These are phyloP conservation scores for Sclerotiophoma versabilis DNA, from an alignment of 2,329 filamentous ascomycete genomes.

Conservation along the genomic window DNA sequence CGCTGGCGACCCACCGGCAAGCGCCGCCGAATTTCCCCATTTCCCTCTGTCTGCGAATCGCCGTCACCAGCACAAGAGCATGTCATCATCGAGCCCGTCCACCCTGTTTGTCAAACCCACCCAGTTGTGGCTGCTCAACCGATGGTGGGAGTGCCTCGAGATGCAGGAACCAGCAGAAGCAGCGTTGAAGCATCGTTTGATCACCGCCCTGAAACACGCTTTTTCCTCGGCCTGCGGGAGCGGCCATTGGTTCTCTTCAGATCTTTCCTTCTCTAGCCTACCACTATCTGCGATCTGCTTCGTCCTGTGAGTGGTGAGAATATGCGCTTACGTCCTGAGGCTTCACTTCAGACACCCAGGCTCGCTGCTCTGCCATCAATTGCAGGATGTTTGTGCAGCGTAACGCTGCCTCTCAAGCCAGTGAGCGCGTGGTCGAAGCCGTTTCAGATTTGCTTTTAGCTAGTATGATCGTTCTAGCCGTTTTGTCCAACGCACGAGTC, in stretches of 20 bases:
- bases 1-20: conserved; percentile 13
- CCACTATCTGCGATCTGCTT: background rate
- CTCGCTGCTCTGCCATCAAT: conserved; percentile 15
- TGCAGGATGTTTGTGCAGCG: conserved; percentile 29
- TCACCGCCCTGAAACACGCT: conserved; percentile 48
- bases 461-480: conserved; percentile 34
- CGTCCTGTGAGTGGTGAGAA: background rate
- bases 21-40: conserved; percentile 8
- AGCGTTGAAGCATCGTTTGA: conserved; percentile 46
- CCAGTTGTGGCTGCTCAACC: conserved; percentile 34
- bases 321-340: conserved; percentile 5
- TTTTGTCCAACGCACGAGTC: conserved; percentile 32
- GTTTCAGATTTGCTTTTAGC: conserved; percentile 48
- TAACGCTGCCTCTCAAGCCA: conserved; percentile 41
- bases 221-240: conserved; percentile 26
- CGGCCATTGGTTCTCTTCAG: conserved; percentile 17
- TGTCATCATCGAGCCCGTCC: conserved; percentile 21
- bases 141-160: conserved; percentile 32
- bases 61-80: conserved; percentile 20
- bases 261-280: conserved; percentile 12
- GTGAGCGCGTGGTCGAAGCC: conserved; percentile 35
- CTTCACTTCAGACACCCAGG: conserved; percentile 19
- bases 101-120: conserved; percentile 28
- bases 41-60: conserved; percentile 14
- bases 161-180: conserved; percentile 49